Conservation (phyloP, 176 grass and related monocot species). For the Chrysopogon serrulatus region DNA sequence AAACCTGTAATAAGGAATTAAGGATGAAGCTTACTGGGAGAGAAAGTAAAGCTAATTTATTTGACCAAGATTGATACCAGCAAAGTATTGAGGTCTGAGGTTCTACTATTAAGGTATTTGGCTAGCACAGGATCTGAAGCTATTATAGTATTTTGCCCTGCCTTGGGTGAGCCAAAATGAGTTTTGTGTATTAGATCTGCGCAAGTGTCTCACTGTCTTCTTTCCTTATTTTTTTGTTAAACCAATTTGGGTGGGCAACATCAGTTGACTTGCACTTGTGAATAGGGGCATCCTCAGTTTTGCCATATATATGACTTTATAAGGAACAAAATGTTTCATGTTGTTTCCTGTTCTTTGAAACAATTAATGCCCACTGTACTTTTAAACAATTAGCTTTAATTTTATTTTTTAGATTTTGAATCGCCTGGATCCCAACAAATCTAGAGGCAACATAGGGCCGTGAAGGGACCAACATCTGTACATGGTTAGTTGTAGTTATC, state of each 20-base stretch:
- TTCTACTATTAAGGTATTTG: not conserved
- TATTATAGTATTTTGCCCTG: not conserved
- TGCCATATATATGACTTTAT: not conserved
- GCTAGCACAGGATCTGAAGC: not conserved
- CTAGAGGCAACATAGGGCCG: not conserved
- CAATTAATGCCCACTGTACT: not conserved
- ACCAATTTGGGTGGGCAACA: no score
- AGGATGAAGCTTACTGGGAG: not conserved
- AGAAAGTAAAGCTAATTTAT: not conserved
- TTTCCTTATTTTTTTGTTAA: not conserved
- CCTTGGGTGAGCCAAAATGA: not conserved
- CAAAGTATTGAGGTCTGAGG: not conserved
- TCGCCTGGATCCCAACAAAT: not conserved
- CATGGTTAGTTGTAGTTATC: not conserved
- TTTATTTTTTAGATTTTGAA: not conserved
- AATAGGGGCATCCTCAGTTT: not conserved
- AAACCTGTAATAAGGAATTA: not conserved
- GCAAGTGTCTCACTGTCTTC: not conserved
- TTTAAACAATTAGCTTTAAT: not conserved
- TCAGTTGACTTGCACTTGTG: not conserved
- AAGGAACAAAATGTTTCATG: not conserved
- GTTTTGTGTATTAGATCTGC: not conserved
- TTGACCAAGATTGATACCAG: not conserved
- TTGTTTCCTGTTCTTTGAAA: not conserved
- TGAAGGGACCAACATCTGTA: not conserved